Evolutionary conservation across 2,329 filamentous ascomycete genomes (phyloP).

Genomic region (Exserohilum rostratum): DNA sequence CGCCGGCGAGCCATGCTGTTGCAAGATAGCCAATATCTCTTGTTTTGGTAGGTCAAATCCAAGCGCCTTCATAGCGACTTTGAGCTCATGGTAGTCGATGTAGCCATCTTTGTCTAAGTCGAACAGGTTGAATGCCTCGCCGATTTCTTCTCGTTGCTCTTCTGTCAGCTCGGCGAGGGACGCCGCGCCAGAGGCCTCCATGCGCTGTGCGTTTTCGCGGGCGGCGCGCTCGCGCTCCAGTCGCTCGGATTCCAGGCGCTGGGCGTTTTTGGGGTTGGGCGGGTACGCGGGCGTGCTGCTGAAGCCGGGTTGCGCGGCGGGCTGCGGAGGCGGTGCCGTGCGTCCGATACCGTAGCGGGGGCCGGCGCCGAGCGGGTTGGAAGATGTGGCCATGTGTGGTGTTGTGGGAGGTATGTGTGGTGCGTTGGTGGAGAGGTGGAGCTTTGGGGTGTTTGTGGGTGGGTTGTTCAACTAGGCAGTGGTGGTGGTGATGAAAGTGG

Average conservation of each 20-base stretch:
- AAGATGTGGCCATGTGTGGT: conserved; percentile 58
- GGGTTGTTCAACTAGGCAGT: conserved; percentile 2
- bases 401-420: conserved; percentile 1
- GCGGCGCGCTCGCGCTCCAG: conserved; percentile 52
- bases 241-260: conserved; percentile 49
- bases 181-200: conserved; percentile 55
- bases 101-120: conserved; percentile 93
- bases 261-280: conserved; percentile 50
- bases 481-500: conserved; percentile 8
- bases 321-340: conserved; percentile 25
- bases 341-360: conserved; percentile 59
- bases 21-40: conserved; percentile 81
- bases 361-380: conserved; percentile 61
- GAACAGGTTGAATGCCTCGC: conserved; percentile 95
- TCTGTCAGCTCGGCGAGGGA: conserved; percentile 70
- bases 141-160: conserved; percentile 90
- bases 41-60: conserved; percentile 90
- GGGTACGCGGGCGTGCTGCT: conserved; percentile 46
- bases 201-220: conserved; percentile 41
- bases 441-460: conserved; percentile 9
- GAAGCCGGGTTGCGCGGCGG: conserved; percentile 33
- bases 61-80: conserved; percentile 92
- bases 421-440: not conserved
- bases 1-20: conserved; percentile 67
- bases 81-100: conserved; percentile 98